Evolutionary conservation across 1,284 basidiomycete species (phyloP).

Genomic region (Rhodotorula sp.): DNA sequence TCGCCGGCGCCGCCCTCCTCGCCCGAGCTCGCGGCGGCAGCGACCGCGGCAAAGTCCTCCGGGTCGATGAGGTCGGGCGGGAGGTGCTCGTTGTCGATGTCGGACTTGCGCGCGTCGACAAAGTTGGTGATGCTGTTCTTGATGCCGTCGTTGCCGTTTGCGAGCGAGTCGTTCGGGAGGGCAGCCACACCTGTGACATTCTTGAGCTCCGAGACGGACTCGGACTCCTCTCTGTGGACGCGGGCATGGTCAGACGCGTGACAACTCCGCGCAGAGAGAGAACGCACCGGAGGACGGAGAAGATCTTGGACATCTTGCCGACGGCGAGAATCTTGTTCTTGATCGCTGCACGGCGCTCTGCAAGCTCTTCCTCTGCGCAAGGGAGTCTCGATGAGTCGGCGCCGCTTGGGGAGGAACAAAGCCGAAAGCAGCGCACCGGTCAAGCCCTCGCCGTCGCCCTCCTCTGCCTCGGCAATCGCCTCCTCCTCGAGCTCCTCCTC

Average conservation of each 20-base stretch:
- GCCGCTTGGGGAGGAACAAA: neutral
- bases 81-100: slow-evolving; percentile 97
- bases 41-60: slow-evolving; percentile 62
- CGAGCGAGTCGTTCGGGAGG: slow-evolving; percentile 83
- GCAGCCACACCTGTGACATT: slow-evolving; percentile 75
- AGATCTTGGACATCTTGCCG: slow-evolving; percentile 92
- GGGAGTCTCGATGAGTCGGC: neutral
- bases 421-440: slow-evolving; percentile 13
- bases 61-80: slow-evolving; percentile 94
- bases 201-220: slow-evolving; percentile 96
- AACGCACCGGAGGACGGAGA: slow-evolving; percentile 85
- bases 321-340: slow-evolving; percentile 99
- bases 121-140: slow-evolving; percentile 93
- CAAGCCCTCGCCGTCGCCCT: slow-evolving; percentile 30
- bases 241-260: neutral
- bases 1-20: slow-evolving; percentile 48
- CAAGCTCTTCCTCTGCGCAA: slow-evolving; percentile 57
- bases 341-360: slow-evolving; percentile 78
- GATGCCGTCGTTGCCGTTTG: slow-evolving; percentile 89
- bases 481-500: slow-evolving; percentile 60
- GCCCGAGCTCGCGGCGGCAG: slow-evolving; percentile 4
- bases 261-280: slow-evolving; percentile 15
- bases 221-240: slow-evolving; percentile 82
- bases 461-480: slow-evolving; percentile 17
- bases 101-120: slow-evolving; percentile 94